phyloP scores from a whole-genome alignment of 805 yeast species.

The Cyberlindnera mississippiensis region DNA sequence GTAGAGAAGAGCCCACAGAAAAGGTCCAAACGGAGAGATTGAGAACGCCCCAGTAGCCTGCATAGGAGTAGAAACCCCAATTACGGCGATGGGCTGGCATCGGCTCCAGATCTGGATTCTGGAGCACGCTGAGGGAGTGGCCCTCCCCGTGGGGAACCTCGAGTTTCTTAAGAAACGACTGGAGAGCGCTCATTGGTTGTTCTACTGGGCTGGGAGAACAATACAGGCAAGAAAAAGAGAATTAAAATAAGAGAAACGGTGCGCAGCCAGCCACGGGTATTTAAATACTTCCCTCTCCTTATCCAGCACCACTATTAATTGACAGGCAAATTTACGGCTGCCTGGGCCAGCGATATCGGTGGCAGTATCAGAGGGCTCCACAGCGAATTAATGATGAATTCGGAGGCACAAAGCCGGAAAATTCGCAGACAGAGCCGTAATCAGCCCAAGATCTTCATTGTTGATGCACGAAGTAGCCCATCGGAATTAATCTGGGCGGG shows the following conservation, averaged over 20 bases:
- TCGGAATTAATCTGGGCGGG: neutral
- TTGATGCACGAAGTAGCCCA: neutral
- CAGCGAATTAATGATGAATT: too few relatives aligned
- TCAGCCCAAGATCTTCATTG: neutral
- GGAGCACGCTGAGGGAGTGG: slow-evolving; percentile 20
- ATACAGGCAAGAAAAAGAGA: neutral
- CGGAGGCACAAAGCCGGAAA: too few relatives aligned
- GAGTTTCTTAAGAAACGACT: slow-evolving; percentile 11
- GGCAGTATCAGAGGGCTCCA: too few relatives aligned
- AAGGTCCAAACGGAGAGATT: slow-evolving; percentile 35
- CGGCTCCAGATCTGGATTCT: slow-evolving; percentile 38
- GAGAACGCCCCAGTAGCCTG: slow-evolving; percentile 35
- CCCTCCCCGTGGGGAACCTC: slow-evolving; percentile 26
- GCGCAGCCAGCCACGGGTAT: neutral
- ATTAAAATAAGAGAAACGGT: neutral
- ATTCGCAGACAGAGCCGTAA: too few relatives aligned
- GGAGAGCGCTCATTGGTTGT: neutral
- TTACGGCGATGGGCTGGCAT: slow-evolving; percentile 34
- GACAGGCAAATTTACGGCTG: too few relatives aligned
- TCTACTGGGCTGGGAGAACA: too few relatives aligned
- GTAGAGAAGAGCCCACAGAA: slow-evolving; percentile 36
- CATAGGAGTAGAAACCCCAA: slow-evolving; percentile 35
- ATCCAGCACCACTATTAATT: too few relatives aligned
- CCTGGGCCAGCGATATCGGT: too few relatives aligned
- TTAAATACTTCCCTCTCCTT: too few relatives aligned